Conservation (phyloP, 805 yeast genomes). For the Starmerella tilneyi region DNA sequence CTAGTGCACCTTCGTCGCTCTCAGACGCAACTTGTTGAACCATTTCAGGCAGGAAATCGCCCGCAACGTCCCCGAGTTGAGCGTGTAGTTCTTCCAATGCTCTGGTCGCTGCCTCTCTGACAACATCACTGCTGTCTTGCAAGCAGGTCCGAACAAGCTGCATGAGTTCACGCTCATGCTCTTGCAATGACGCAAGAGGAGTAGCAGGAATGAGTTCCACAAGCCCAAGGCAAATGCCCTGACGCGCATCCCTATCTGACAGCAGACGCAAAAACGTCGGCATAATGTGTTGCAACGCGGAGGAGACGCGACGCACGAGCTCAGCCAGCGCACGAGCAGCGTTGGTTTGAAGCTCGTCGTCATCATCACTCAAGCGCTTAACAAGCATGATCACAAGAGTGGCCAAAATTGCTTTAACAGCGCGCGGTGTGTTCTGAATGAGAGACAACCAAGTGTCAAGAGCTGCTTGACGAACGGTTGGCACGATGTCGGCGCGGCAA, state of each 20-base stretch:
- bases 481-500: constrained; percentile 85
- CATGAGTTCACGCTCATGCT: constrained; percentile 60
- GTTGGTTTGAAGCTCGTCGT: constrained; percentile 66
- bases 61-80: constrained; percentile 73
- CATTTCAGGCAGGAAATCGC: constrained; percentile 77
- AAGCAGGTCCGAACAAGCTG: constrained; percentile 67
- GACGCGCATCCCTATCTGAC: constrained; percentile 71
- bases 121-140: constrained; percentile 56
- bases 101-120: constrained; percentile 82
- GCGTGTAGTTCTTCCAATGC: constrained; percentile 84
- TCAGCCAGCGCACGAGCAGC: constrained; percentile 94
- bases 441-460: constrained; percentile 94
- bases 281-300: constrained; percentile 69
- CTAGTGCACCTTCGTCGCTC: constrained; percentile 47
- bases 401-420: constrained; percentile 85
- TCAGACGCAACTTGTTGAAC: constrained; percentile 52
- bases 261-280: constrained; percentile 67
- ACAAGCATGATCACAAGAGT: constrained; percentile 71
- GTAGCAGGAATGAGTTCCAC: constrained; percentile 71
- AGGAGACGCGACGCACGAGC: constrained; percentile 79
- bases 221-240: constrained; percentile 93
- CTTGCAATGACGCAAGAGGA: constrained; percentile 43
- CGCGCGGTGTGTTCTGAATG: constrained; percentile 90
- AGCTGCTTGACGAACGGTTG: constrained; percentile 78
- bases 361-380: constrained; percentile 70